These are phyloP conservation scores for Pseudognaphalium luteoalbum DNA, from an alignment of 129 eudicot genomes.

Conservation along the genomic window DNA sequence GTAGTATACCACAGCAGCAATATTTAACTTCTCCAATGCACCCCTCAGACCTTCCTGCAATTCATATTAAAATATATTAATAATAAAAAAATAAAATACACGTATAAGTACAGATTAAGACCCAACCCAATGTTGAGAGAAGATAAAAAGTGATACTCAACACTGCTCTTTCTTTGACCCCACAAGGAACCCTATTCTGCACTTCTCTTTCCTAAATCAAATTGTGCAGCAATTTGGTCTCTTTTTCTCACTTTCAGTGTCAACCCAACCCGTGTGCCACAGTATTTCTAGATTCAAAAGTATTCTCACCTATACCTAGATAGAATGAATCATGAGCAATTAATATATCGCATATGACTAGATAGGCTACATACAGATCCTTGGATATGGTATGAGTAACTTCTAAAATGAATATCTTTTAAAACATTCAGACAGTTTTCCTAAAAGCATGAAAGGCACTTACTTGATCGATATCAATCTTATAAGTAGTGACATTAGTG, in stretches of 20 bases:
- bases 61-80: conserved; percentile 15
- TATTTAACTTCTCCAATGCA: conserved; percentile 51
- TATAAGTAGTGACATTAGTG: conserved; percentile 80
- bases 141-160: background rate
- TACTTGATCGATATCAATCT: conserved; percentile 89
- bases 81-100: background rate
- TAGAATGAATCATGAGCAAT: too few species aligned
- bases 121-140: background rate
- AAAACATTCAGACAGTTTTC: background rate
- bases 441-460: conserved; percentile 12
- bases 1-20: conserved; percentile 68
- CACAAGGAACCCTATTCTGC: background rate
- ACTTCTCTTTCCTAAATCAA: background rate
- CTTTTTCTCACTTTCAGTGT: background rate
- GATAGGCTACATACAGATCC: background rate
- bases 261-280: background rate
- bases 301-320: too few species aligned
- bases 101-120: background rate
- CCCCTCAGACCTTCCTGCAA: conserved; percentile 61
- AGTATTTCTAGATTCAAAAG: background rate
- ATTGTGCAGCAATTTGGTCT: background rate
- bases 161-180: background rate
- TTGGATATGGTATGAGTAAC: background rate
- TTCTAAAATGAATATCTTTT: background rate
- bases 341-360: too few species aligned